phyloP scores from a whole-genome alignment of 2,329 filamentous ascomycete genomes.

The Arthroderma uncinatum region DNA sequence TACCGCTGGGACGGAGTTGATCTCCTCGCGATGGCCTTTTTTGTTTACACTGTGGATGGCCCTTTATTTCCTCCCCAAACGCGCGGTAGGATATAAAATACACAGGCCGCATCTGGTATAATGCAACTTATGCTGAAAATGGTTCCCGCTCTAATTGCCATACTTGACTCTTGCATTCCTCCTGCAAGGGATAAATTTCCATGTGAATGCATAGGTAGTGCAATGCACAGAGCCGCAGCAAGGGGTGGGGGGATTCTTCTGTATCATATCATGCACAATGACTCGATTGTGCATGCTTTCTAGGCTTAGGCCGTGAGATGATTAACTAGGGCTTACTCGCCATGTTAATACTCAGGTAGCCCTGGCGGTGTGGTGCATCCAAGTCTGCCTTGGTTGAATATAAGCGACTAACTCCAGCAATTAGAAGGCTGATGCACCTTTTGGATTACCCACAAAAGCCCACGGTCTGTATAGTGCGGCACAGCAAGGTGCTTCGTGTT shows the following conservation, averaged over 20 bases:
- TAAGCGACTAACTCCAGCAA: neutral
- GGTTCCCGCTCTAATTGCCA: neutral
- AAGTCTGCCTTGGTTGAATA: neutral
- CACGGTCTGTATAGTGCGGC: neutral
- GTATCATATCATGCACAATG: neutral
- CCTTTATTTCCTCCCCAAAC: neutral
- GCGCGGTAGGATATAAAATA: neutral
- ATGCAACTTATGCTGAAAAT: neutral
- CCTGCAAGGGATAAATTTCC: neutral
- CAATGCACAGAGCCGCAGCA: neutral
- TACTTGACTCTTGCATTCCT: neutral
- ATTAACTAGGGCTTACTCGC: neutral
- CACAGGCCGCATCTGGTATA: neutral
- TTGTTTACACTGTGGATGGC: neutral
- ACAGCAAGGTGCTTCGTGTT: neutral
- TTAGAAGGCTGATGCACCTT: neutral
- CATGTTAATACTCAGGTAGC: neutral
- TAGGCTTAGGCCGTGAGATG: neutral
- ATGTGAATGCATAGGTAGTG: conserved; percentile 2
- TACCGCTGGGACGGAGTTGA: neutral
- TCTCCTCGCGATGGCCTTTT: neutral
- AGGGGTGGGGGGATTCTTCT: neutral
- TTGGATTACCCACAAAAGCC: neutral
- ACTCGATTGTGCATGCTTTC: neutral
- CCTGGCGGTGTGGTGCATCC: neutral